Evolutionary conservation across 768 basidiomycete genomes (phyloP), one percentile per base, ranked within the genome.

Genomic region (Glaciozyma martinii): DNA sequence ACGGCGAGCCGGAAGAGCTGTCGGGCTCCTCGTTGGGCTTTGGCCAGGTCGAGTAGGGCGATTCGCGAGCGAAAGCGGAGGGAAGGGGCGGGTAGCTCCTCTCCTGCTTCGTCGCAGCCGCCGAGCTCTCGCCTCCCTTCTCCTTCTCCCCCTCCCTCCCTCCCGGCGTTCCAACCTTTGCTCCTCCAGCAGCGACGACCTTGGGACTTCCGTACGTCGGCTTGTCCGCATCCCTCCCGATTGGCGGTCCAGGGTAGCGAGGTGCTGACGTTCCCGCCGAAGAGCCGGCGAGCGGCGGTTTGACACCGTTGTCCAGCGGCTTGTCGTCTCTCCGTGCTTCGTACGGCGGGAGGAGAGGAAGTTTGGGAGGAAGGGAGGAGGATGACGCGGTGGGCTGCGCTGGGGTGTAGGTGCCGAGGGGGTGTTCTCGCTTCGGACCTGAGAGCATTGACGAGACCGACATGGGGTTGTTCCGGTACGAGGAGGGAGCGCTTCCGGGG

Each of bases 381-480:
- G 37, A 40, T 13, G 53, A 27, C 53, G 33, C 25, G 7, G 53
- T 50, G 25, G 46, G 12, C 37, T 50, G 42, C 25, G 50, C 27
- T 33, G 52, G 13, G 21, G 25, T 40, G 62, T 13, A 12, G 56
- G 8, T 13, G 55, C 43, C 43, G 37, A 62, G 25, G 25, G 63
- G 50, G 10, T 29, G 53, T 2, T 55, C 62, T 32, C 60, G 56
- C 5, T 65, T 54, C 3, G 65, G 65, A 12, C 63, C 65, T n/a
- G 61, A 63, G 12, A 70, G 57, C 65, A 70, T 70, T 23, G 68
- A 59, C 43, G 65, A 66, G n/a, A 70, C 68, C 23, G 60, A 62
- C 68, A 70, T 70, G 33, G 60, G 65, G 52, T 70, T 40, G 37
- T 40, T 70, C 10, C 58, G 44, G 56, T 49, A 33, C 25, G 44